phyloP scores from a whole-genome alignment of 2,329 filamentous ascomycete species.

The Sporothrix luriei region DNA sequence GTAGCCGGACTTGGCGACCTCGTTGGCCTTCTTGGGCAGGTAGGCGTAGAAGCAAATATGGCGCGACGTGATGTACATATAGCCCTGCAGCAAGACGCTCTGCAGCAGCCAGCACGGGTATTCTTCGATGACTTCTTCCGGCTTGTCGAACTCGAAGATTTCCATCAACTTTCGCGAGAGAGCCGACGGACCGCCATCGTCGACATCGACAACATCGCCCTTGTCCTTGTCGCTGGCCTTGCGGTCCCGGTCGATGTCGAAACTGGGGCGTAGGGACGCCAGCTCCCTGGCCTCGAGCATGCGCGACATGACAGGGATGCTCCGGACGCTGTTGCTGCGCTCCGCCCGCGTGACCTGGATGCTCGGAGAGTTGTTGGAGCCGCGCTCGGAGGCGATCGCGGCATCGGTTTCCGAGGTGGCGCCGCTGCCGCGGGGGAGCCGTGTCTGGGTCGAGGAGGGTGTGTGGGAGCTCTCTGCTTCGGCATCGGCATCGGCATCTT shows the following conservation, averaged over 20 bases:
- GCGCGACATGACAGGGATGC: slow-evolving; percentile 72
- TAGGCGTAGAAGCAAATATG: slow-evolving; percentile 98
- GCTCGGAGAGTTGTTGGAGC: slow-evolving; percentile 35
- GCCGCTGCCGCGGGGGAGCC: neutral
- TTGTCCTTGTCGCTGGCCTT: slow-evolving; percentile 46
- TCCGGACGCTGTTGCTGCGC: slow-evolving; percentile 42
- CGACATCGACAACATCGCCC: slow-evolving; percentile 36
- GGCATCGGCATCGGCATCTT: slow-evolving; percentile 33
- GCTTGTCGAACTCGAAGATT: slow-evolving; percentile 79
- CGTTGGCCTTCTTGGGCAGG: slow-evolving; percentile 85
- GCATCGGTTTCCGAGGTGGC: slow-evolving; percentile 1
- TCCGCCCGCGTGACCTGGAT: slow-evolving; percentile 42
- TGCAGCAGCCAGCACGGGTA: slow-evolving; percentile 93
- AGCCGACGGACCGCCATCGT: slow-evolving; percentile 53
- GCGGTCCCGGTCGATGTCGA: slow-evolving; percentile 56
- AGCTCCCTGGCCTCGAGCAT: slow-evolving; percentile 74
- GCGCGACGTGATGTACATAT: slow-evolving; percentile 89
- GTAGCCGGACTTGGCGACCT: slow-evolving; percentile 82
- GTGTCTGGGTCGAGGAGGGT: slow-evolving; percentile 11
- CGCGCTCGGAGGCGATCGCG: neutral
- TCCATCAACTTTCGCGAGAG: slow-evolving; percentile 74
- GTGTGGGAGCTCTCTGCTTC: slow-evolving; percentile 16
- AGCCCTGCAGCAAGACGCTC: slow-evolving; percentile 88
- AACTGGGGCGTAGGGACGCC: slow-evolving; percentile 57
- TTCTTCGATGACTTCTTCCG: slow-evolving; percentile 86